Percentiles rank a stretch among this genome's conserved stretches.
phyloP scores from a whole-genome alignment of 2,329 filamentous ascomycete species.

The Capronia americana region DNA sequence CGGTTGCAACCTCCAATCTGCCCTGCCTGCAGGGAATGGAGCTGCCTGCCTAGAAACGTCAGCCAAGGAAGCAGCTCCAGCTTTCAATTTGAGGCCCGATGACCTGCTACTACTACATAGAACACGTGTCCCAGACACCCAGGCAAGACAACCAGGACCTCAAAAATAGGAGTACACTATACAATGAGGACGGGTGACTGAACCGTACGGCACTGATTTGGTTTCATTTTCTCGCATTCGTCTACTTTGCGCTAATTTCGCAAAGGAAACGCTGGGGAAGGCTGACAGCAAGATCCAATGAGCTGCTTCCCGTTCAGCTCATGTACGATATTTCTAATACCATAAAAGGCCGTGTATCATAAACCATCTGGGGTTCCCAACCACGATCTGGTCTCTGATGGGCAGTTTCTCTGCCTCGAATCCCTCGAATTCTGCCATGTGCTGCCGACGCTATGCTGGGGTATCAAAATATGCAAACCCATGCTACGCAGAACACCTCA shows the following conservation, averaged over 20 bases:
- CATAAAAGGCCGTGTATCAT: conserved; percentile 24
- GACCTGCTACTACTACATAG: background rate
- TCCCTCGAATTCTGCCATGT: conserved; percentile 29
- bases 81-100: background rate
- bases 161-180: background rate
- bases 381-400: conserved; percentile 14
- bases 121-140: background rate
- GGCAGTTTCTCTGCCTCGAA: background rate
- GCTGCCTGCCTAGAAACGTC: conserved; percentile 2
- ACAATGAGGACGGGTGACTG: background rate
- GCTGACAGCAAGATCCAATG: conserved; percentile 23
- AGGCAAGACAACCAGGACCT: background rate
- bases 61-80: conserved; percentile 5
- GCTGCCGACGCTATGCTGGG: conserved; percentile 36
- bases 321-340: conserved; percentile 22
- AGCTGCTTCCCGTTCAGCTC: conserved; percentile 14
- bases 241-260: background rate
- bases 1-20: conserved; percentile 10
- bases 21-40: background rate
- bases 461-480: conserved; percentile 38
- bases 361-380: conserved; percentile 25
- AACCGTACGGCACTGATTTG: background rate
- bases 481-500: conserved; percentile 35
- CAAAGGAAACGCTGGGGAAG: background rate
- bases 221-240: conserved; percentile 1